Evolutionary conservation across 441 rosid genomes (phyloP), one percentile per base, ranked within the genome.

Genomic region (Arabidopsis hybrid): DNA sequence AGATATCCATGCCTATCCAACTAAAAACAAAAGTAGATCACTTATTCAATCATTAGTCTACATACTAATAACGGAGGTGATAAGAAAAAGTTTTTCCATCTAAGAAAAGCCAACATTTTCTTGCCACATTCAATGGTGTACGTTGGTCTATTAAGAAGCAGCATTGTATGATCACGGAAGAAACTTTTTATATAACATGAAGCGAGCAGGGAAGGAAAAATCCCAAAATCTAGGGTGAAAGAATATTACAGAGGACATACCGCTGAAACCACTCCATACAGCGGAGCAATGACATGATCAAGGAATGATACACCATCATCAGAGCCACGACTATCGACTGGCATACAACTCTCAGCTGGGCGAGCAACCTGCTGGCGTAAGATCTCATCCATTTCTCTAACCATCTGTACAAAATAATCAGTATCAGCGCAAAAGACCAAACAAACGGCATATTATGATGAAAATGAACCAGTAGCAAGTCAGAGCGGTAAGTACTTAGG

Each of bases 371-470:
- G 88, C 83, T 87, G 97, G 79, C 87, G 87, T 76, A 91, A 71
- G 63, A 83, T 84, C 77, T 81, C 94, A 80, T 93, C 97, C 97
- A 93, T 88, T 87, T 95, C 99, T 80, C 97, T 86, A 10, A 78
- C 98, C 97, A 95, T 91, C 99, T 95, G 81, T 39, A 72, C 40
- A 76, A 64, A 58, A 65, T 26, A 74, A 34, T 17, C 32, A 35
- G 55, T 16, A 61, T 60, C 55, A 69, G 43, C 65, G 68, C 16
- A 34, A 29, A 46, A 36, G 4, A 69, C 31, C 51, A 69, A 64
- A 65, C 29, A 39, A 56, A 72, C 39, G 31, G 38, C 46, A 43
- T 32, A 18, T 61, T 46, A 66, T 42, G 29, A 53, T 3, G 26
- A 53, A 52, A 52, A 1, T 57, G 10, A 40, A 68, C 9, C 14